These are phyloP conservation scores for Zoysia pacifica DNA, from an alignment of 176 grass and related monocot species.

Conservation along the genomic window DNA sequence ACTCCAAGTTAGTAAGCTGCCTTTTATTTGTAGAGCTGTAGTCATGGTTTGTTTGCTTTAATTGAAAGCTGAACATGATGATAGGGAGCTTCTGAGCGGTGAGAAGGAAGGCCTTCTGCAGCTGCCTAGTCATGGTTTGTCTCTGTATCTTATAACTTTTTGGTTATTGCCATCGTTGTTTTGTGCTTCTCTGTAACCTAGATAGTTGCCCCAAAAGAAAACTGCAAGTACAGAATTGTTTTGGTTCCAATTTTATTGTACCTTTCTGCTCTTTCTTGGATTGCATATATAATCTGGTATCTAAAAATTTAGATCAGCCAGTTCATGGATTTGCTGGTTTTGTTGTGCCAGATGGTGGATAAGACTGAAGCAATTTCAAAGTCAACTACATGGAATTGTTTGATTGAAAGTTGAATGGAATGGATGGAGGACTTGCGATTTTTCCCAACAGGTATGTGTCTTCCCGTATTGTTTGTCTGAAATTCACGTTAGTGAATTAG, in stretches of 20 bases:
- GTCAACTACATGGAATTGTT: neutral
- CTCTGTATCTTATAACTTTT: too few species aligned
- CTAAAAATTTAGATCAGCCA: neutral
- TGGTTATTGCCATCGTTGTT: too few species aligned
- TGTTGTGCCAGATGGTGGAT: neutral
- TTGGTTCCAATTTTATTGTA: too few species aligned
- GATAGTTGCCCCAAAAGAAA: too few species aligned
- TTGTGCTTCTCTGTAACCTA: too few species aligned
- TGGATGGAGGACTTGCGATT: neutral
- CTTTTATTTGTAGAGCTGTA: neutral
- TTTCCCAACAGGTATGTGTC: neutral
- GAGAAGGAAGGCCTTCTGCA: slow-evolving; percentile 89
- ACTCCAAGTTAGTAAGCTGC: slow-evolving; percentile 60
- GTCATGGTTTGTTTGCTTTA: neutral
- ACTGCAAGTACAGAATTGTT: too few species aligned
- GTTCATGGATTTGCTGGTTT: neutral
- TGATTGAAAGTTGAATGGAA: neutral
- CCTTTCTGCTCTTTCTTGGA: neutral
- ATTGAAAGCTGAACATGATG: neutral
- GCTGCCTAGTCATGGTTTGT: slow-evolving; percentile 69
- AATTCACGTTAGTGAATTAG: too few species aligned
- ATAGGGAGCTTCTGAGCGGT: slow-evolving; percentile 73
- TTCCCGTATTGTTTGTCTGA: too few species aligned
- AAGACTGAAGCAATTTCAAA: neutral
- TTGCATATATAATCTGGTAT: neutral